These are phyloP conservation scores for Lophiotrema nucula DNA, from an alignment of 495 filamentous ascomycete genomes.

Conservation along the genomic window DNA sequence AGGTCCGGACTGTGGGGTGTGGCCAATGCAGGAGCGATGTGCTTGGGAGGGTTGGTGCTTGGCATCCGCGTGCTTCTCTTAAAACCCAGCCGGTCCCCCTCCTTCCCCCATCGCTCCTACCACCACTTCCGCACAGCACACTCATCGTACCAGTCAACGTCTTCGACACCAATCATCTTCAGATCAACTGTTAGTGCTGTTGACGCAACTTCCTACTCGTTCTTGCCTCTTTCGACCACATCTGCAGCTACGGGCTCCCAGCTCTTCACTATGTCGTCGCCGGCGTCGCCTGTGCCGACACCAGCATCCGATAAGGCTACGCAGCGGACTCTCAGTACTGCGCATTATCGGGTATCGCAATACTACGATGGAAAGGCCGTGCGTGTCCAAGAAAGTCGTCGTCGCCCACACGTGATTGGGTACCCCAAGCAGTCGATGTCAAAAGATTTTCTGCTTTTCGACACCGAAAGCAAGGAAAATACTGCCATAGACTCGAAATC, in stretches of 20 bases:
- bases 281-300: constrained; percentile 3
- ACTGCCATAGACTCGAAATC: background rate
- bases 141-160: constrained; percentile 15
- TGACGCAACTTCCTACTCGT: background rate
- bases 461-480: background rate
- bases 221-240: background rate
- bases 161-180: constrained; percentile 17
- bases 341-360: constrained; percentile 19
- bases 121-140: constrained; percentile 11
- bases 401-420: constrained; percentile 11
- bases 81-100: constrained; percentile 10
- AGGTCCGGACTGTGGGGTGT: constrained; percentile 2
- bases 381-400: constrained; percentile 28
- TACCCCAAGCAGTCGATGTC: background rate
- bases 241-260: background rate
- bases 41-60: constrained; percentile 2
- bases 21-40: constrained; percentile 3
- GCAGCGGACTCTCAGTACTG: background rate
- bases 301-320: background rate
- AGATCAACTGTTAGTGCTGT: background rate
- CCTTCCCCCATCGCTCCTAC: constrained; percentile 23
- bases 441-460: background rate
- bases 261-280: constrained; percentile 16
- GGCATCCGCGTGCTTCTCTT: background rate
- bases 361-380: constrained; percentile 21